Base-by-base conservation (phyloP, 2,329 filamentous ascomycete species). In the Neonectria ditissima region DNA sequence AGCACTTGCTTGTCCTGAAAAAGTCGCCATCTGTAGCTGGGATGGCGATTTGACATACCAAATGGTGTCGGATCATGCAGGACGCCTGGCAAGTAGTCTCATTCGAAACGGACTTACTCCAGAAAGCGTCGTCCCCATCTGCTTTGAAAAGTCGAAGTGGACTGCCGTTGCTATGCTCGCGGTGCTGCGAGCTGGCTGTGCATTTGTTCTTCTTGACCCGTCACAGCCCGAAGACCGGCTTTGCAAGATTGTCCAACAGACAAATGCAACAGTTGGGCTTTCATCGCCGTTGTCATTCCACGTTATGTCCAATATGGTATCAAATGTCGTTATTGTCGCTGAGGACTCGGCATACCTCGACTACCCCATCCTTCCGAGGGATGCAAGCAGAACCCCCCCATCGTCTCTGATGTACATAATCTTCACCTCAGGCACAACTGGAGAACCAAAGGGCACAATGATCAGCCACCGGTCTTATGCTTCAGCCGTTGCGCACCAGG, bases 1-100 rank as follows among this genome's bases (percentile, higher is more conserved):
- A 14, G 63, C 62, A 5, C n/a, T 44, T n/a, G 52, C 58, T 2
- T 50, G 57, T 10, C 69, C 67, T 5, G 24, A 52, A 13, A 62
- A 63, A 2, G 47, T 55, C 10, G 71, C 69, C 6, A 56, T 73
- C 39, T 71, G 58, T 41, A 64, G 69, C 9, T 73, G 67, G 71
- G 70, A 73, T 45, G 71, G 55, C 37, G 14, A 73, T 44, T 76
- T 81, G 59, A 80, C 80, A 7, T 83, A 82, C 59, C 58, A 70
- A 44, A 75, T 83, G 37, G 68, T 83, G 2, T 78, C 82, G 41
- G 60, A 65, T 0, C 70, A 77, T 11, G 81, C 82, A 1, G 77
- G 76, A 34, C 63, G 72, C 2, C 73, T 83, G 13, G 81, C 81
- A 5, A 64, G 65, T 10, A 70, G 77, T 54, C 73, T 83, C 0